Evolutionary conservation across 2,329 filamentous ascomycete species (phyloP).

Genomic region (Phaeosphaeriaceae sp.): DNA sequence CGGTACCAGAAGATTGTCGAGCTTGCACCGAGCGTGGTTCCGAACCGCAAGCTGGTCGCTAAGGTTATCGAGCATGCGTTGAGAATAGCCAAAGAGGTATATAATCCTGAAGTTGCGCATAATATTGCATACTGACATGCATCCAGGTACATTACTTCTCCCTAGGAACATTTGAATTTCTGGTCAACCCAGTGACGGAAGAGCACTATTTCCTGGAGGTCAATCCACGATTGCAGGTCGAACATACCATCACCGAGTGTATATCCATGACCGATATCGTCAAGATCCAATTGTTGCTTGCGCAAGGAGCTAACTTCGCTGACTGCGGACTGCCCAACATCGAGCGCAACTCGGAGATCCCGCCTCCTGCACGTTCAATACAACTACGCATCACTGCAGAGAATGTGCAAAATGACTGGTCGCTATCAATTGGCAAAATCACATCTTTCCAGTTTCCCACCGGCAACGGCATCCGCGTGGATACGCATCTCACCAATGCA

Average conservation of each 20-base stretch:
- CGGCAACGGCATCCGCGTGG: constrained; percentile 65
- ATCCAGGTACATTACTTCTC: constrained; percentile 61
- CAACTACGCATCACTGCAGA: constrained; percentile 67
- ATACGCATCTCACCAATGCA: constrained; percentile 60
- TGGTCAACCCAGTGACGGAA: constrained; percentile 58
- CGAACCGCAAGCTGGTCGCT: constrained; percentile 55
- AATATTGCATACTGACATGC: background rate
- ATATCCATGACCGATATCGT: constrained; percentile 64
- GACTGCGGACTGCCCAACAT: constrained; percentile 42
- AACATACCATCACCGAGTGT: constrained; percentile 67
- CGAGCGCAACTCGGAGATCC: constrained; percentile 35
- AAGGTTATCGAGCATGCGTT: constrained; percentile 62
- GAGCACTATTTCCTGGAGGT: constrained; percentile 68
- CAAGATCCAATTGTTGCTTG: constrained; percentile 60
- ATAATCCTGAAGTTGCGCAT: constrained; percentile 4
- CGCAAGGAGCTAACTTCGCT: constrained; percentile 57
- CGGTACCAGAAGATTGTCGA: constrained; percentile 69
- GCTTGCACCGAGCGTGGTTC: constrained; percentile 61
- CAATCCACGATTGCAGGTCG: constrained; percentile 67
- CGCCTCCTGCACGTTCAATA: constrained; percentile 56
- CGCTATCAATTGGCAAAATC: constrained; percentile 67
- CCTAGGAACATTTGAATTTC: constrained; percentile 70
- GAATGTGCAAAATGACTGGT: constrained; percentile 60
- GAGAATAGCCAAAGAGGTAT: constrained; percentile 57
- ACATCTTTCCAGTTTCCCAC: constrained; percentile 61